Base-by-base conservation (phyloP, 1,139 yeast genomes). In the Blastobotrys apis region DNA sequence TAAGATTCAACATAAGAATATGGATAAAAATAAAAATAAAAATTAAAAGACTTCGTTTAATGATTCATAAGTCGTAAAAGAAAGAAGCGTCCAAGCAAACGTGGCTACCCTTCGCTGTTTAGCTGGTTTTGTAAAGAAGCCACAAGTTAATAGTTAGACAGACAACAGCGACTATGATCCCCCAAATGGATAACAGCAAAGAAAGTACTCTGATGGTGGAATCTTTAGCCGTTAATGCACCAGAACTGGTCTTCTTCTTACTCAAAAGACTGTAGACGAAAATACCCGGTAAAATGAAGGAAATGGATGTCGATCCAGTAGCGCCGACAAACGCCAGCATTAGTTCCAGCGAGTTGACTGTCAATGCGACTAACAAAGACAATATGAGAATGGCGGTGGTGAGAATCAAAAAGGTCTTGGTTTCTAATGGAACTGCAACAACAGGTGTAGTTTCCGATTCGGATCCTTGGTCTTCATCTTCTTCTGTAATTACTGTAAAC, bases 271-370 rank as follows among this genome's bases (percentile, higher is more conserved):
- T 74, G 66, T 74, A 87, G 10, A 94, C 95, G 64, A 90, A 90
- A 30, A 88, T 69, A 0, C 97, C 97, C 0, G 97, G 97, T 45
- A 90, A 73, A 43, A 90, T 88, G 62, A 90, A 90, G 13, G 96
- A 85, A 47, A 90, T 90, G 12, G 95, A 82, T 0, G 97, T 88
- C 2, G 95, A 86, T 0, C 97, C 97, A 0, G 97, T 90, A 2
- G 95, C 83, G 2, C 97, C 97, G 4, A 90, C 97, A 65, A 90
- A 80, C 4, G 96, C 95, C 50, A 90, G 72, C 31, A 92, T 94
- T 47, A 79, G 81, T 41, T 88, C 97, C 53, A 90, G 74, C 0
- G 95, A 86, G 1, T 75, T 72, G 5, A 90, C 94, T 1, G 81
- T 66, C 31, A 84, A 72, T 0, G 97, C 95, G n/a, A 86, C 75